Evolutionary conservation across 345 rosid genomes (phyloP).

Genomic region (Eutrema yunnanense): DNA sequence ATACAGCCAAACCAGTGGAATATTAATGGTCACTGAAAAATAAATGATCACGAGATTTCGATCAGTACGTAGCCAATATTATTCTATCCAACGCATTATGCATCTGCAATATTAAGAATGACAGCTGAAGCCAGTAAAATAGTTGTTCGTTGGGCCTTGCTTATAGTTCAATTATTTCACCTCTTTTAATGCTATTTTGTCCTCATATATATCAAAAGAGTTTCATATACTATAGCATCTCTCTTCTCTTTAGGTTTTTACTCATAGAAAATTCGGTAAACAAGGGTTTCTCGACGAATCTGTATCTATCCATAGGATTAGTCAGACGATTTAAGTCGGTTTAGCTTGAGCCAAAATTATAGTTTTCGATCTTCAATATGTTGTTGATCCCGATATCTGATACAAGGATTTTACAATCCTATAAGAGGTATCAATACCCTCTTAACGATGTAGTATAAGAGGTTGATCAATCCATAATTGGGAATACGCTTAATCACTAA

Average conservation of each 20-base stretch:
- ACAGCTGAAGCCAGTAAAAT: constrained; percentile 24
- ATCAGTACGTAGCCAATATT: constrained; percentile 5
- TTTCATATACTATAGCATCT: neutral
- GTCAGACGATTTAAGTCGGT: no score
- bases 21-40: neutral
- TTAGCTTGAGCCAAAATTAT: no score
- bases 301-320: no score
- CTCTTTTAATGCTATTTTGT: neutral
- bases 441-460: no score
- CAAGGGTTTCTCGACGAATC: no score
- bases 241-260: neutral
- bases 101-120: constrained; percentile 11
- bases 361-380: no score
- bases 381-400: no score
- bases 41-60: constrained; percentile 22
- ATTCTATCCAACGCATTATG: neutral
- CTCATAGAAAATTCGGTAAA: no score
- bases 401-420: no score
- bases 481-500: no score
- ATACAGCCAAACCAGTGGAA: constrained; percentile 3
- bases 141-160: constrained; percentile 10
- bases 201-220: neutral
- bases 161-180: constrained; percentile 7
- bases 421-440: no score
- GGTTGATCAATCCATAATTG: no score